Conservation (phyloP, 2,329 filamentous ascomycete species). For the Ascochyta lentis region DNA sequence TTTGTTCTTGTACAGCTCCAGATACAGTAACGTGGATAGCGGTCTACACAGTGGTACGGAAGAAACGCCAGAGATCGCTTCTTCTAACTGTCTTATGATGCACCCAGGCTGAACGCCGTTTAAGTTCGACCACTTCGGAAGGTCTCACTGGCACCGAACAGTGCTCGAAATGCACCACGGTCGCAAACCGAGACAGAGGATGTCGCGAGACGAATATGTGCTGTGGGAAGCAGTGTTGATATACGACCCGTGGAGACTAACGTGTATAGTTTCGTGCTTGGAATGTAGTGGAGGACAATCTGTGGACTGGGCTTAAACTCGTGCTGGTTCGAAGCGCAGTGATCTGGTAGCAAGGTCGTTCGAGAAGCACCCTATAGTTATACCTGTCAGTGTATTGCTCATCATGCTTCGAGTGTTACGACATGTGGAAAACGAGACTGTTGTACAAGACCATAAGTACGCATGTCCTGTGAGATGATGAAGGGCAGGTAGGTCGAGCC, state of each 20-base stretch:
- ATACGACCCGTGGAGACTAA: neutral
- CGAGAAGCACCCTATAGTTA: slow-evolving; percentile 31
- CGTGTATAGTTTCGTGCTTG: neutral
- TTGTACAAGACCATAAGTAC: slow-evolving; percentile 40
- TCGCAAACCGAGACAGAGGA: neutral
- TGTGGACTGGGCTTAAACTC: neutral
- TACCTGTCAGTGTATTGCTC: slow-evolving; percentile 40
- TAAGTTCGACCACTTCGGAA: too few species aligned
- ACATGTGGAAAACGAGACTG: slow-evolving; percentile 34
- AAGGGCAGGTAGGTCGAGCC: slow-evolving; percentile 29
- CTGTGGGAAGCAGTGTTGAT: neutral
- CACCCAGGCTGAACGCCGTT: neutral
- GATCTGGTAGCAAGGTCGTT: slow-evolving; percentile 21
- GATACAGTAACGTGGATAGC: too few species aligned
- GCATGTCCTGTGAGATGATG: slow-evolving; percentile 31
- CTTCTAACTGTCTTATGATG: neutral
- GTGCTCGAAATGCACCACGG: neutral
- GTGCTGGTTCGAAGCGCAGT: slow-evolving; percentile 3
- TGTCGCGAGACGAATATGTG: neutral
- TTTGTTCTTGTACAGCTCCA: slow-evolving; percentile 13
- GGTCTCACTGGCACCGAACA: neutral
- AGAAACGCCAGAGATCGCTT: neutral
- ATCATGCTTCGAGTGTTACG: slow-evolving; percentile 41
- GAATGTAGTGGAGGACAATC: neutral
- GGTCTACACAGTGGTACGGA: too few species aligned